Base-by-base conservation (phyloP, 192 early-diverging fungal genomes). In the Coemansia pectinata region DNA sequence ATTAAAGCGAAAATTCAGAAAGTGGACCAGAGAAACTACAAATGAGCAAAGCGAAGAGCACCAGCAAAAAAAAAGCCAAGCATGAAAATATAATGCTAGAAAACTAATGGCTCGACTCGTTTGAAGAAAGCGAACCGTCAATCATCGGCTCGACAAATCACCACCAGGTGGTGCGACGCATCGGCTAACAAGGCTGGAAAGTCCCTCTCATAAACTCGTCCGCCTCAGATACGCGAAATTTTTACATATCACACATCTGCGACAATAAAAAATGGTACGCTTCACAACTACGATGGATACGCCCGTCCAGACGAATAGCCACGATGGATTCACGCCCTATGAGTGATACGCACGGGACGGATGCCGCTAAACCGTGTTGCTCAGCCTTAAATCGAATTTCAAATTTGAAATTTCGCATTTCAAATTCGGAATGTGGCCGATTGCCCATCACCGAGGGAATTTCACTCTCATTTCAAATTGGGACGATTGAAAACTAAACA, bases 221-320 rank as follows among this genome's bases (percentile, higher is more conserved):
- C 45, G 45, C 45, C 45, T 48, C 45, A 48, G 45, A 48, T 48
- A 48, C 45, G n/a, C 45, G 47, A 68, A 33, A 61, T 36, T 53
- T 65, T 66, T 25, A 66, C 53, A 55, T 66, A 48, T 53, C 38
- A 40, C 38, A 40, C 17, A 60, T 60, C 50, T 55, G 36, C n/a
- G 59, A 67, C 38, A 68, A 68, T 67, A 57, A 57, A 59, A 48
- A 42, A 57, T 67, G 53, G 55, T 39, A 67, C 59, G 29, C 63
- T 27, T 42, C 4, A 10, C 34, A 10, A 11, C 5, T 38, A 33
- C 55, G 55, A 67, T 67, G 66, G 66, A 67, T 67, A 41, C 66
- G 55, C 66, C 17, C 23, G 19, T 4, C 4, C 1, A 34, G 12
- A 45, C 53, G 27, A 59, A 45, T 4, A n/a, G 15, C 17, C 14